Evolutionary conservation across 371 early-diverging fungal genomes (phyloP).

Genomic region (Zychaea mexicana): DNA sequence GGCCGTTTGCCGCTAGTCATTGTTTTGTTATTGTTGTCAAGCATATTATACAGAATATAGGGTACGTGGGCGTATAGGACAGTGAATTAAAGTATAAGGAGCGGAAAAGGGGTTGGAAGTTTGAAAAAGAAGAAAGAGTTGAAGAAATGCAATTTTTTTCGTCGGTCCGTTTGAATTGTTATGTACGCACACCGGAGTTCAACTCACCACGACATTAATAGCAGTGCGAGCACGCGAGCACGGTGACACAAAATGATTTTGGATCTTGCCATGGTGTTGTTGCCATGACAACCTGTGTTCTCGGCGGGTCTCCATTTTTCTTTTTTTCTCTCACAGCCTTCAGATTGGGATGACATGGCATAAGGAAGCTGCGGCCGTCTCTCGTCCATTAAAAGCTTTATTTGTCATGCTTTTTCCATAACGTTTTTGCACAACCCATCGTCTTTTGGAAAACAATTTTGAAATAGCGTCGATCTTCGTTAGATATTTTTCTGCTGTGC

Average conservation of each 20-base stretch:
- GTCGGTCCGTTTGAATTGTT: background rate
- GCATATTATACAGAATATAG: background rate
- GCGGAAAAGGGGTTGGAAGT: background rate
- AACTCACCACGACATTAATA: constrained; percentile 5
- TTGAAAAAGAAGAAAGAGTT: background rate
- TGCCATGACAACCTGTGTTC: background rate
- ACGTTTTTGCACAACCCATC: too few relatives aligned
- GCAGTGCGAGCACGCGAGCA: constrained; percentile 13
- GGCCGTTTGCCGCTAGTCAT: constrained; percentile 5
- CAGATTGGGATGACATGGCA: too few relatives aligned
- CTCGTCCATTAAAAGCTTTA: too few relatives aligned
- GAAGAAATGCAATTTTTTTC: background rate
- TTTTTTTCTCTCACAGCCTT: background rate
- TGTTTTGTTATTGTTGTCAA: constrained; percentile 13
- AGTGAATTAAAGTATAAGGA: background rate
- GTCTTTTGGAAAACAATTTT: too few relatives aligned
- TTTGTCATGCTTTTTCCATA: too few relatives aligned
- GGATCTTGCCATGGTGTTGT: background rate
- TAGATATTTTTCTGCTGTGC: too few relatives aligned
- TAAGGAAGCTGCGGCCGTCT: too few relatives aligned
- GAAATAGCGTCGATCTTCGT: too few relatives aligned
- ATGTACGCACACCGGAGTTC: background rate
- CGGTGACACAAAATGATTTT: constrained; percentile 1
- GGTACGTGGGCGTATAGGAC: background rate
- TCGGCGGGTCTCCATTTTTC: too few relatives aligned